phyloP scores from a whole-genome alignment of 2,329 filamentous ascomycete species.

The Botrytis squamosa region DNA sequence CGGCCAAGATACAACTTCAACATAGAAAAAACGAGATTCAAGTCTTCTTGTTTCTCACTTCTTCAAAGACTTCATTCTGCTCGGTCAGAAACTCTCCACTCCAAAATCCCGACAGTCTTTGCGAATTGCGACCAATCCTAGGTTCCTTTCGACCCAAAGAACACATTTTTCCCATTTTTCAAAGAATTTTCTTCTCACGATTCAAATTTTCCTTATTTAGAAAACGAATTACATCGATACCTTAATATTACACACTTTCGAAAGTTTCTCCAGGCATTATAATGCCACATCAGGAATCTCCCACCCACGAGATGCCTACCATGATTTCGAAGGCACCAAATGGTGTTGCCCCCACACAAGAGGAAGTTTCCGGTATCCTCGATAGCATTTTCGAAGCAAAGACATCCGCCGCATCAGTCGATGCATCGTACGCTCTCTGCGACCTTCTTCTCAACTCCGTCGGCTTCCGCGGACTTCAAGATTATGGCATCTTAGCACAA shows the following conservation, averaged over 20 bases:
- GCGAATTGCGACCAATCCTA: slow-evolving; percentile 28
- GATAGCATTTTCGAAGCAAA: slow-evolving; percentile 62
- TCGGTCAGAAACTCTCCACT: slow-evolving; percentile 35
- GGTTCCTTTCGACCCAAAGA: slow-evolving; percentile 31
- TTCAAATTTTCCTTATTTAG: slow-evolving; percentile 25
- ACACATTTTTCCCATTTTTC: slow-evolving; percentile 31
- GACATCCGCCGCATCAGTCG: slow-evolving; percentile 55
- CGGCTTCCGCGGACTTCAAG: slow-evolving; percentile 60
- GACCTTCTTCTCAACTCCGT: slow-evolving; percentile 64
- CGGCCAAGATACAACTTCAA: slow-evolving; percentile 35
- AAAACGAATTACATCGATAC: slow-evolving; percentile 9
- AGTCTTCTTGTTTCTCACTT: slow-evolving; percentile 19
- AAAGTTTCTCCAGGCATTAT: slow-evolving; percentile 36
- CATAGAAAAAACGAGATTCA: slow-evolving; percentile 19
- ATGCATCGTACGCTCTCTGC: slow-evolving; percentile 63
- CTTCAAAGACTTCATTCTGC: slow-evolving; percentile 25
- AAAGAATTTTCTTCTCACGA: slow-evolving; percentile 15
- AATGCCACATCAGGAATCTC: slow-evolving; percentile 49
- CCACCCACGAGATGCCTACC: slow-evolving; percentile 44
- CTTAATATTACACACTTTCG: slow-evolving; percentile 24
- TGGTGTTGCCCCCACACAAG: slow-evolving; percentile 52
- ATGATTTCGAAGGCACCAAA: slow-evolving; percentile 48
- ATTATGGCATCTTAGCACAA: slow-evolving; percentile 61
- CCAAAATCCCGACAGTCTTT: slow-evolving; percentile 21
- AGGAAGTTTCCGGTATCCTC: slow-evolving; percentile 64